phyloP scores from a whole-genome alignment of 768 basidiomycete genomes.

The Rhodotorula diobovata region DNA sequence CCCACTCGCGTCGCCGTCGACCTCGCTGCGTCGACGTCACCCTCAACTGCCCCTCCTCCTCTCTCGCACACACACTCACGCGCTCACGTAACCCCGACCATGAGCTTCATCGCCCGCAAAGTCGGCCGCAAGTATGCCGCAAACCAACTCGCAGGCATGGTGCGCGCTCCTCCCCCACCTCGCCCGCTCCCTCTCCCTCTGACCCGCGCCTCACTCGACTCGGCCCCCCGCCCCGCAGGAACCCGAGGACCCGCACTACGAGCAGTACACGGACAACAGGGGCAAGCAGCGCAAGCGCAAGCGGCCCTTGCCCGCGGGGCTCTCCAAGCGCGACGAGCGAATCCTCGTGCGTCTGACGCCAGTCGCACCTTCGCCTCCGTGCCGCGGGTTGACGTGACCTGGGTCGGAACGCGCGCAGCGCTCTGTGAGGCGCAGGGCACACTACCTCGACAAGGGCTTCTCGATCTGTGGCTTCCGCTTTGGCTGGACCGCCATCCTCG shows the following conservation, averaged over 20 bases:
- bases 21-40: too few species aligned
- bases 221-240: too few species aligned
- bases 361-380: too few species aligned
- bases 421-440: slow-evolving; percentile 44
- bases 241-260: slow-evolving; percentile 31
- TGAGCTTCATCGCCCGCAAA: slow-evolving; percentile 27
- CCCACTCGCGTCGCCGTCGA: too few species aligned
- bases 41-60: neutral
- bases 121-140: slow-evolving; percentile 3
- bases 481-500: slow-evolving; percentile 49
- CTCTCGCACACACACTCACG: neutral
- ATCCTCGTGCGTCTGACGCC: slow-evolving; percentile 53
- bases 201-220: too few species aligned
- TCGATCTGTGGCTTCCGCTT: slow-evolving; percentile 71
- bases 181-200: too few species aligned
- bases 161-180: too few species aligned
- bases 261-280: slow-evolving; percentile 15
- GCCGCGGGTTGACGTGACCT: too few species aligned
- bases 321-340: slow-evolving; percentile 68
- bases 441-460: slow-evolving; percentile 80
- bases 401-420: slow-evolving; percentile 3
- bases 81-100: neutral
- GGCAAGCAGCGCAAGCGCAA: slow-evolving; percentile 20
- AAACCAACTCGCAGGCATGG: neutral
- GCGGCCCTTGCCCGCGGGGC: slow-evolving; percentile 59